Evolutionary conservation across 2,329 filamentous ascomycete species (phyloP).

Genomic region (Epicoccum nigrum): DNA sequence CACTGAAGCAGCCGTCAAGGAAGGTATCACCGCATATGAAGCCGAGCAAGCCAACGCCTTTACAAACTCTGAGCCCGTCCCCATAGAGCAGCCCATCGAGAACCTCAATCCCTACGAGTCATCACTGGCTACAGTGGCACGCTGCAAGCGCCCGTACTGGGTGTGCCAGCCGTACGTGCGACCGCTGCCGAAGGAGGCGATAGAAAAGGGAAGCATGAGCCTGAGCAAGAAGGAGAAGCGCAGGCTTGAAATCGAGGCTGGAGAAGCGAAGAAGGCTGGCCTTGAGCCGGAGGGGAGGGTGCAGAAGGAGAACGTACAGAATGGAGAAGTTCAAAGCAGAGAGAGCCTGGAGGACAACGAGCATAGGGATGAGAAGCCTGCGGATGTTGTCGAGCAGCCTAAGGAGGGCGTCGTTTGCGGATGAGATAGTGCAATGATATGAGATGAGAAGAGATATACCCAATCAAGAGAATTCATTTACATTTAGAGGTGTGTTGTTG

Average conservation of each 20-base stretch:
- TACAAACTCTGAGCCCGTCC: not conserved
- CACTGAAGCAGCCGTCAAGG: constrained; percentile 76
- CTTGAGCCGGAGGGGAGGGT: constrained; percentile 36
- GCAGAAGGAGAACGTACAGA: constrained; percentile 62
- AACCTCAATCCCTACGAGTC: constrained; percentile 55
- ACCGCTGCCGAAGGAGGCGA: constrained; percentile 84
- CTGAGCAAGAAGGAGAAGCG: constrained; percentile 70
- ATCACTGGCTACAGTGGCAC: constrained; percentile 68
- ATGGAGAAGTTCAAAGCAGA: constrained; percentile 13
- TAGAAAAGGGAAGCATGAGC: constrained; percentile 78
- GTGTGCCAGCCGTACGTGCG: constrained; percentile 86
- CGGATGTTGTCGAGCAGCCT: constrained; percentile 47
- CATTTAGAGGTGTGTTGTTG: too few species aligned
- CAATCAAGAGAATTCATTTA: too few species aligned
- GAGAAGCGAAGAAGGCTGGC: constrained; percentile 45
- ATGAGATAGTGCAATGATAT: constrained; percentile 20
- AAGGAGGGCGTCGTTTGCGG: constrained; percentile 55
- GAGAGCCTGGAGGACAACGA: constrained; percentile 24
- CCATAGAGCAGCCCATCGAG: constrained; percentile 1
- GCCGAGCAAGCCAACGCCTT: constrained; percentile 32
- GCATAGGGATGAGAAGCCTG: constrained; percentile 15
- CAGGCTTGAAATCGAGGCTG: constrained; percentile 48
- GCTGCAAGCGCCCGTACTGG: constrained; percentile 86
- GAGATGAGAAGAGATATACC: constrained; percentile 2
- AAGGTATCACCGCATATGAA: constrained; percentile 72